Evolutionary conservation across 192 early-diverging fungal genomes (phyloP).

Genomic region (Rhizoclosmatium globosum): DNA sequence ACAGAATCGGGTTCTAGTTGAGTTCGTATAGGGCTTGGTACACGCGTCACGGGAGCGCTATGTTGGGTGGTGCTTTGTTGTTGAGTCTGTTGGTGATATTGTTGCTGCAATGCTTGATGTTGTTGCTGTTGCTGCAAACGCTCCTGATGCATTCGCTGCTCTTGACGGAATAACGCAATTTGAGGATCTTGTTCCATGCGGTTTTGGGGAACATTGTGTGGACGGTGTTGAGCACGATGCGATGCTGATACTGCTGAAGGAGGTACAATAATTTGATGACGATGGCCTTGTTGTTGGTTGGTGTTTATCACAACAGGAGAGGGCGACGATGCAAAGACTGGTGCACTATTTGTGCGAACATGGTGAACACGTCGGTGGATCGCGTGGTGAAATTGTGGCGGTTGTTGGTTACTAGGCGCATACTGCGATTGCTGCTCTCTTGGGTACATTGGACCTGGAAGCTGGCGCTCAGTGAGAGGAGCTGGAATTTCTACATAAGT

Average conservation of each 20-base stretch:
- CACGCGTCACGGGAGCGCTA: too few species aligned
- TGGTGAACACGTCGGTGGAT: background rate
- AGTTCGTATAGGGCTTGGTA: too few species aligned
- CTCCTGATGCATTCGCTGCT: constrained; percentile 14
- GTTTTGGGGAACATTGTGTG: background rate
- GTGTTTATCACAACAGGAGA: too few species aligned
- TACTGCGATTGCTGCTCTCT: background rate
- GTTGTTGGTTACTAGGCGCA: background rate
- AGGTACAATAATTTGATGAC: too few species aligned
- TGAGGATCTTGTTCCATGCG: background rate
- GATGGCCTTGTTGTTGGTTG: too few species aligned
- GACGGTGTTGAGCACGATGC: background rate
- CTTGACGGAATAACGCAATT: background rate
- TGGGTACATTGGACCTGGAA: background rate
- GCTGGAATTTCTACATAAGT: too few species aligned
- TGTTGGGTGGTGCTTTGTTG: background rate
- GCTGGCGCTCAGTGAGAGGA: too few species aligned
- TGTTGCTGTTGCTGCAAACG: constrained; percentile 24
- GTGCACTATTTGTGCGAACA: background rate
- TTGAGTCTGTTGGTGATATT: constrained; percentile 32
- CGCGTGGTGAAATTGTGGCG: background rate
- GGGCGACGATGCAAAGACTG: background rate
- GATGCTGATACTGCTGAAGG: background rate
- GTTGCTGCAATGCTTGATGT: constrained; percentile 25
- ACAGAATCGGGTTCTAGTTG: background rate